A percentile compares a stretch with the other conserved stretches of the same genome.
phyloP scores from a whole-genome alignment of 345 rosid species.

The Iberis pinnata region DNA sequence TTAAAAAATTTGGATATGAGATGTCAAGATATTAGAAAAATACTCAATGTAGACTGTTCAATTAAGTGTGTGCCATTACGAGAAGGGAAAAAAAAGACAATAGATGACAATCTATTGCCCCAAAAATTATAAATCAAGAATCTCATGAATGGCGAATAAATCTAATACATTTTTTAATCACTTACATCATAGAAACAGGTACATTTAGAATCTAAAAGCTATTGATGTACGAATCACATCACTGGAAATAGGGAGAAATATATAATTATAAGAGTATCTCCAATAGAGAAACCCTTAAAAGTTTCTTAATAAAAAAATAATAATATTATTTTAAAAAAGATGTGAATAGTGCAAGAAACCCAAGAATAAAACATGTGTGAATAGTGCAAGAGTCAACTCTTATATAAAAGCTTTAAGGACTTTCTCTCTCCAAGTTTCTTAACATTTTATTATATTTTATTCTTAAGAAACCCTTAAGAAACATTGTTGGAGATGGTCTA shows the following conservation, averaged over 20 bases:
- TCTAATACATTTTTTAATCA: not conserved
- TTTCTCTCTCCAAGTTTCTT: no score
- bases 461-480: no score
- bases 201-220: constrained; percentile 16
- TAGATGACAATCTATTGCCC: constrained; percentile 1
- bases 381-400: no score
- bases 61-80: not conserved
- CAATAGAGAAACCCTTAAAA: no score
- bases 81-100: not conserved
- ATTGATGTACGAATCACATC: constrained; percentile 14
- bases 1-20: not conserved
- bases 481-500: no score
- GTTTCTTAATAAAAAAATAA: no score
- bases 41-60: not conserved
- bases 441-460: no score
- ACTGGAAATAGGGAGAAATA: not conserved
- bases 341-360: no score
- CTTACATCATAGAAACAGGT: constrained; percentile 13
- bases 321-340: no score
- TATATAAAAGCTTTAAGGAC: no score
- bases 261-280: not conserved
- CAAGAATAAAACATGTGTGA: no score
- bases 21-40: not conserved
- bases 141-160: constrained; percentile 17
- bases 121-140: constrained; percentile 1